Evolutionary conservation across 345 rosid species (phyloP).

Genomic region (Excoecaria cochinchinensis): DNA sequence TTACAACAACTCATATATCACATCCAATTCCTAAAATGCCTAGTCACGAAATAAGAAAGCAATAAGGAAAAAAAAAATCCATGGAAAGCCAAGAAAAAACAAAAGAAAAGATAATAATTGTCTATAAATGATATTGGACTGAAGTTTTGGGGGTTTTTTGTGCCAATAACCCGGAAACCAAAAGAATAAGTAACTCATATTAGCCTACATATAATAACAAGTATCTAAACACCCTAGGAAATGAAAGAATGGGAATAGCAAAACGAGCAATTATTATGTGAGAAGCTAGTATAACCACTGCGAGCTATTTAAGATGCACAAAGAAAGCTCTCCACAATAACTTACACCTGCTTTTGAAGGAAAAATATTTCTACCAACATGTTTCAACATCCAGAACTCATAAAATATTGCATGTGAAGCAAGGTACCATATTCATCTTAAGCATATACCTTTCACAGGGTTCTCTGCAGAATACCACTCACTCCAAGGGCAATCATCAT

Average conservation of each 20-base stretch:
- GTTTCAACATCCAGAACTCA: neutral
- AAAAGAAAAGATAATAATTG: no score
- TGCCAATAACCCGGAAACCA: neutral
- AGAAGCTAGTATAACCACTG: neutral
- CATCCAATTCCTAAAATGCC: no score
- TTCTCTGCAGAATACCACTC: conserved; percentile 99
- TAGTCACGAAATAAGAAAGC: no score
- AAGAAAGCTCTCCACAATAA: neutral
- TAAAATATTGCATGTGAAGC: neutral
- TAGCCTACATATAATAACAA: conserved; percentile 17
- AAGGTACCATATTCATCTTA: neutral
- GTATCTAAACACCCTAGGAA: neutral
- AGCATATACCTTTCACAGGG: conserved; percentile 65
- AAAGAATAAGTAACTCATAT: neutral
- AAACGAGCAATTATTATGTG: neutral
- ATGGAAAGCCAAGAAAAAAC: no score
- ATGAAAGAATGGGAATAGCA: neutral
- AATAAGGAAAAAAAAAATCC: no score
- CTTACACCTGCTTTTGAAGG: neutral
- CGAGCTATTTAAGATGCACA: neutral
- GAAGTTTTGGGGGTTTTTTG: neutral
- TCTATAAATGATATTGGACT: neutral
- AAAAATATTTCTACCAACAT: neutral
- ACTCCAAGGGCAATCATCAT: conserved; percentile 98
- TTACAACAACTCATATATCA: no score